These are phyloP conservation scores for Mycena leptocephala DNA, from an alignment of 768 basidiomycete genomes.

Conservation along the genomic window DNA sequence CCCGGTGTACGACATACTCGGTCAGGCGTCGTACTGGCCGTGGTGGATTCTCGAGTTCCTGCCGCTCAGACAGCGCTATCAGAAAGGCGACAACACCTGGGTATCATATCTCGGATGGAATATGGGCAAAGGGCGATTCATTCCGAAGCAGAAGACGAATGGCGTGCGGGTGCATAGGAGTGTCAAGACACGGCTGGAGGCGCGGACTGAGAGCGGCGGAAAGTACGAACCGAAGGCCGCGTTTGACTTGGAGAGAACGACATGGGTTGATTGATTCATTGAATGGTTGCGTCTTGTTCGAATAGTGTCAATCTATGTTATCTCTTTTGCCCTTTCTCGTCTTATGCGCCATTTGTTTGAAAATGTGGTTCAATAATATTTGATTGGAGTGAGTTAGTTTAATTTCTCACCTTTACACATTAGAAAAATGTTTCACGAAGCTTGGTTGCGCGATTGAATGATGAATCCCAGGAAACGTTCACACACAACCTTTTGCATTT, in stretches of 20 bases:
- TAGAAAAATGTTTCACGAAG: no score
- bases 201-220: conserved; percentile 41
- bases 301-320: no score
- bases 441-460: no score
- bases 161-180: conserved; percentile 51
- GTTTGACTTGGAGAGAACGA: conserved; percentile 47
- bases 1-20: conserved; percentile 67
- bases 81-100: conserved; percentile 36
- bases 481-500: no score
- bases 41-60: conserved; percentile 56
- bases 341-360: no score
- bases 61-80: conserved; percentile 33
- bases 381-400: no score
- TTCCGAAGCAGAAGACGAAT: conserved; percentile 45
- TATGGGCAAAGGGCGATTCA: conserved; percentile 46
- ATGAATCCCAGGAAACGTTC: no score
- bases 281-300: background rate
- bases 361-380: no score
- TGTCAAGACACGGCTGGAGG: conserved; percentile 58
- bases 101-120: conserved; percentile 36
- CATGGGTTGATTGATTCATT: conserved; percentile 50
- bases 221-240: conserved; percentile 54
- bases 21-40: conserved; percentile 55
- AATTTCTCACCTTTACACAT: no score
- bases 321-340: no score